These are phyloP conservation scores for Trapa incisa DNA, from an alignment of 345 rosid genomes.

Conservation along the genomic window DNA sequence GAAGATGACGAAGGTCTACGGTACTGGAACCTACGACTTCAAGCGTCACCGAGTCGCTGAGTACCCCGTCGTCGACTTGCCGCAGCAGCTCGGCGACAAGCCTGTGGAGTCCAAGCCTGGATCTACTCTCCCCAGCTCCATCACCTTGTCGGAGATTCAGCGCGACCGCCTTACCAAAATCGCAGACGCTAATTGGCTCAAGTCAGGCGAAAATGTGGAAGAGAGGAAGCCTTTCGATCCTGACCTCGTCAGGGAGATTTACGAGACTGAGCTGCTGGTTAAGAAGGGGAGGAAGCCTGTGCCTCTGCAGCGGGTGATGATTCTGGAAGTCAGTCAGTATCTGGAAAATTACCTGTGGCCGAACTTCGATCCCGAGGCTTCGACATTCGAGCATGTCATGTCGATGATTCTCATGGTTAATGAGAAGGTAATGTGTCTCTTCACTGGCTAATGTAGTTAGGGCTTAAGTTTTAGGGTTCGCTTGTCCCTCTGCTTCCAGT, in stretches of 20 bases:
- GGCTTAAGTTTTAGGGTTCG: background rate
- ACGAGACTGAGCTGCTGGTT: constrained; percentile 63
- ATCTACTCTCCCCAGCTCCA: constrained; percentile 56
- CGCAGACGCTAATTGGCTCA: constrained; percentile 76
- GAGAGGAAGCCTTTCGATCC: constrained; percentile 48
- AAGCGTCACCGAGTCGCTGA: constrained; percentile 98
- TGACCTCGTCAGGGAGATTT: constrained; percentile 71
- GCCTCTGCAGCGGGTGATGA: constrained; percentile 87
- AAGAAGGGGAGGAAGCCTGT: constrained; percentile 70
- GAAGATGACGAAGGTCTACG: constrained; percentile 73
- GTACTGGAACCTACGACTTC: constrained; percentile 93
- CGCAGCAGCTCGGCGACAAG: constrained; percentile 30
- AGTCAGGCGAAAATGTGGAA: constrained; percentile 21
- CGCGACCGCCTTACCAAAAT: constrained; percentile 73
- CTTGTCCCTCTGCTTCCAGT: background rate
- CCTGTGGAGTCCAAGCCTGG: constrained; percentile 52
- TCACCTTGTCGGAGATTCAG: constrained; percentile 82
- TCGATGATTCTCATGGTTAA: constrained; percentile 86
- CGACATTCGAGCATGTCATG: constrained; percentile 88
- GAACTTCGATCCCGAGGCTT: constrained; percentile 63
- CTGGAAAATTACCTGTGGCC: constrained; percentile 96
- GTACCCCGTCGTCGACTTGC: constrained; percentile 74
- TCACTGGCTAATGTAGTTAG: background rate
- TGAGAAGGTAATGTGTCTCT: background rate
- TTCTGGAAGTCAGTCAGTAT: constrained; percentile 91